phyloP scores from a whole-genome alignment of 2,329 filamentous ascomycete genomes.

The Exophiala alcalophila region DNA sequence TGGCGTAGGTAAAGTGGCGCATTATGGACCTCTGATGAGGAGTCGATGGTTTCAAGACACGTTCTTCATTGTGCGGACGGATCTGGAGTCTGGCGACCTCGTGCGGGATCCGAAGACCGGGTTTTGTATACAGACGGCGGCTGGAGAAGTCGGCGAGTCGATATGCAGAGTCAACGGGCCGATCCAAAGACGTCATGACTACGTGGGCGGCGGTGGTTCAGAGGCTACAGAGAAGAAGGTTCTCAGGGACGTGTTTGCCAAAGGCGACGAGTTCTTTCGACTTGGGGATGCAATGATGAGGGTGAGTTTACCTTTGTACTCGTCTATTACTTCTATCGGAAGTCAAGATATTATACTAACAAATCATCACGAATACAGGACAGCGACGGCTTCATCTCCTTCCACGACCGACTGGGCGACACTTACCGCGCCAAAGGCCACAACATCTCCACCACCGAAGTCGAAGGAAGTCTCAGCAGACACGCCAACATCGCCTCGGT shows the following conservation, averaged over 20 bases:
- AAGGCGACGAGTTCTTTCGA: constrained; percentile 77
- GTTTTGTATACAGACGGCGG: constrained; percentile 60
- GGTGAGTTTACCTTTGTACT: background rate
- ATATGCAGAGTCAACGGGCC: constrained; percentile 53
- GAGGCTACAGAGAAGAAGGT: constrained; percentile 70
- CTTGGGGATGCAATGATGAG: constrained; percentile 68
- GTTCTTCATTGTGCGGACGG: constrained; percentile 43
- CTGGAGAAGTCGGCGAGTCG: constrained; percentile 72
- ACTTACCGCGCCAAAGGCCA: constrained; percentile 64
- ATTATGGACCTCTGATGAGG: constrained; percentile 42
- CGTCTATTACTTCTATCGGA: background rate
- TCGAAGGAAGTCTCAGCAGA: constrained; percentile 38
- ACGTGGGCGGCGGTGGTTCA: constrained; percentile 43
- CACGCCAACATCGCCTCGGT: constrained; percentile 12
- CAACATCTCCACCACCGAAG: constrained; percentile 77
- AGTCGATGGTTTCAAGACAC: constrained; percentile 37
- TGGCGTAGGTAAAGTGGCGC: constrained; percentile 46
- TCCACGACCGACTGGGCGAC: constrained; percentile 63
- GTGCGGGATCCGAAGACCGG: constrained; percentile 63
- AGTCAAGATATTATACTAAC: background rate
- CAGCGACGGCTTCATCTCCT: constrained; percentile 67
- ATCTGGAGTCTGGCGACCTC: constrained; percentile 41
- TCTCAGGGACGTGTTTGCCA: constrained; percentile 65
- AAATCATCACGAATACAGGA: constrained; percentile 58
- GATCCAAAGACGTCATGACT: background rate